These are phyloP conservation scores for Aaosphaeria pasadenensis DNA, from an alignment of 2,329 filamentous ascomycete genomes.

Conservation along the genomic window DNA sequence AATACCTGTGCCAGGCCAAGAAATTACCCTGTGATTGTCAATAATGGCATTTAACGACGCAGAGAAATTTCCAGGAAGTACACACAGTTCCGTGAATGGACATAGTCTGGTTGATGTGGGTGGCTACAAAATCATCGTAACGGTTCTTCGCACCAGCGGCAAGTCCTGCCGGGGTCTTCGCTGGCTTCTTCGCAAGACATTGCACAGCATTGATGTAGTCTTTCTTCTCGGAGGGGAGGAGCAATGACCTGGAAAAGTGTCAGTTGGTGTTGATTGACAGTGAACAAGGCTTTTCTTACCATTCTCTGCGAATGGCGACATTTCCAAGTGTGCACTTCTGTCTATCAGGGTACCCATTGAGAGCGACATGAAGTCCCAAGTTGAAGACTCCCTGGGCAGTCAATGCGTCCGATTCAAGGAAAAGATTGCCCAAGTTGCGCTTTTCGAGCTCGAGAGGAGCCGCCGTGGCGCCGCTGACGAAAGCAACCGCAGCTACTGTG, in stretches of 20 bases:
- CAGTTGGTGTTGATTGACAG: not conserved
- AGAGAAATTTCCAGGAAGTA: not conserved
- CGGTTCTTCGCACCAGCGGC: slow-evolving; percentile 30
- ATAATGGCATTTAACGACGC: not conserved
- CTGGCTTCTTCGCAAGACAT: slow-evolving; percentile 27
- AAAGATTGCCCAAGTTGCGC: slow-evolving; percentile 3
- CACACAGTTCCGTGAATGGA: slow-evolving; percentile 33
- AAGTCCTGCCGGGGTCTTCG: slow-evolving; percentile 22
- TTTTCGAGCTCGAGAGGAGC: slow-evolving; percentile 16
- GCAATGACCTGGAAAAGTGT: slow-evolving; percentile 12
- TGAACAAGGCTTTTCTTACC: slow-evolving; percentile 25
- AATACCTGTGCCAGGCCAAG: slow-evolving; percentile 43
- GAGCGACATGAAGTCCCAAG: slow-evolving; percentile 23
- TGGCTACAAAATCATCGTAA: slow-evolving; percentile 37
- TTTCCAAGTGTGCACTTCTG: slow-evolving; percentile 37
- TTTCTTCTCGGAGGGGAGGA: slow-evolving; percentile 27
- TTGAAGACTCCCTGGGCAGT: slow-evolving; percentile 34
- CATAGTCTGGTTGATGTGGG: slow-evolving; percentile 34
- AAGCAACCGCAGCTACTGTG: slow-evolving; percentile 9
- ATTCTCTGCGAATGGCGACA: slow-evolving; percentile 42
- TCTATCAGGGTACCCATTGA: slow-evolving; percentile 20
- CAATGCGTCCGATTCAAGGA: slow-evolving; percentile 28
- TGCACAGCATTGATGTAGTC: slow-evolving; percentile 36
- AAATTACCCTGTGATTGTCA: slow-evolving; percentile 24
- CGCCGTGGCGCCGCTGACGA: slow-evolving; percentile 14